Percentiles rank a stretch among this genome's conserved stretches.
phyloP scores from a whole-genome alignment of 2,329 filamentous ascomycete genomes.

The Teratosphaeriaceae sp. region DNA sequence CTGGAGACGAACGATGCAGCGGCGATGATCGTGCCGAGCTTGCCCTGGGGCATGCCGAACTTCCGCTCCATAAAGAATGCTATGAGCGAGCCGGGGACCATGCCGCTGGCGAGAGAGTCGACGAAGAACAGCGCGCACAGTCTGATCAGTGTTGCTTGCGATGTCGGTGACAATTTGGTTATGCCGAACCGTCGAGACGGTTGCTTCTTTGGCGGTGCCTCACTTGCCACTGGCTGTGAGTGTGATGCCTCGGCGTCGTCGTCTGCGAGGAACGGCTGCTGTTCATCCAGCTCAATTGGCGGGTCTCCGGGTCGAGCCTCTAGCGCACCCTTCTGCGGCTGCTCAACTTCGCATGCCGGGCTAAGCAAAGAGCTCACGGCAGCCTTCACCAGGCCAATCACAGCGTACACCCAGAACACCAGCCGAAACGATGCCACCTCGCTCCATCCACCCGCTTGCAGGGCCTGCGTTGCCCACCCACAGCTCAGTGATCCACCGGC shows the following conservation, averaged over 20 bases:
- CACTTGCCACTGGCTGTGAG: no score
- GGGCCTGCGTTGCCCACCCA: slow-evolving; percentile 31
- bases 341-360: slow-evolving; percentile 29
- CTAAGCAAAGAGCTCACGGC: slow-evolving; percentile 34
- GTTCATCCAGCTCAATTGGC: not conserved
- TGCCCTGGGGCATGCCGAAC: slow-evolving; percentile 45
- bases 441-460: slow-evolving; percentile 30
- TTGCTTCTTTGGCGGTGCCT: not conserved
- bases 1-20: slow-evolving; percentile 36
- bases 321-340: not conserved
- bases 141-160: slow-evolving; percentile 37
- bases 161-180: not conserved
- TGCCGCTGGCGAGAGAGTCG: slow-evolving; percentile 59
- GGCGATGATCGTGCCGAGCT: slow-evolving; percentile 49
- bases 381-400: slow-evolving; percentile 34
- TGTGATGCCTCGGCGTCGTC: not conserved
- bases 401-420: slow-evolving; percentile 39
- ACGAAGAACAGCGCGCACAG: slow-evolving; percentile 62
- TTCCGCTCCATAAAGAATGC: slow-evolving; percentile 50
- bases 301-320: not conserved
- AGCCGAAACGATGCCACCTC: slow-evolving; percentile 33
- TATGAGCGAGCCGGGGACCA: slow-evolving; percentile 47
- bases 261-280: slow-evolving; percentile 4
- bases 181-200: not conserved
- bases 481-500: slow-evolving; percentile 25